phyloP scores from a whole-genome alignment of 352 stramenopile species.

The Pythium volutum region DNA sequence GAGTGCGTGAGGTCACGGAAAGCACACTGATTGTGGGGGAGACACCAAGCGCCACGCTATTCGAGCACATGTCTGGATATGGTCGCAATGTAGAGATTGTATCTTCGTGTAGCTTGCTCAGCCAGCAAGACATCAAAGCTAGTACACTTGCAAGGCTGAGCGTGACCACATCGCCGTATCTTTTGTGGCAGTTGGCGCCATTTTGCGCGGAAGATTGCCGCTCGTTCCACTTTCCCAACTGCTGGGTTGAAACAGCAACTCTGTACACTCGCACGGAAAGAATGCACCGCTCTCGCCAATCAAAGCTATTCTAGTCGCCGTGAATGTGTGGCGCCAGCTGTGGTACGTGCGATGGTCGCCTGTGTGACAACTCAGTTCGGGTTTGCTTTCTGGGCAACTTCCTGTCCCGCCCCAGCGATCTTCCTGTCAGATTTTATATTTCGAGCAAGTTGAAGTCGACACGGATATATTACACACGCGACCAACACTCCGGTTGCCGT shows the following conservation, averaged over 20 bases:
- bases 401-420: neutral
- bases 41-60: neutral
- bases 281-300: conserved; percentile 3
- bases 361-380: conserved; percentile 5
- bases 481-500: conserved; percentile 22
- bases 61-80: neutral
- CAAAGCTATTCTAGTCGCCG: neutral
- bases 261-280: conserved; percentile 13
- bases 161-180: neutral
- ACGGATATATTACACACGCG: conserved; percentile 12
- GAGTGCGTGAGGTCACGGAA: neutral
- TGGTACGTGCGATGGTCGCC: neutral
- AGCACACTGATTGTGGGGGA: neutral
- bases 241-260: neutral
- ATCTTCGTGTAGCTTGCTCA: neutral
- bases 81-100: neutral
- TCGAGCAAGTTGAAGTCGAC: conserved; percentile 22
- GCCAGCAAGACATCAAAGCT: neutral
- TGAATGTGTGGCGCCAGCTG: neutral
- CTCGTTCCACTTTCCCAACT: neutral
- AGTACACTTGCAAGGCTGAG: neutral
- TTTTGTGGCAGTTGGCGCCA: neutral
- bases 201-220: neutral
- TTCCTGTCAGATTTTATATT: conserved; percentile 14
- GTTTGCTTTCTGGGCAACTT: neutral